phyloP scores from a whole-genome alignment of 2,329 filamentous ascomycete genomes.

The Ramularia endophylla region DNA sequence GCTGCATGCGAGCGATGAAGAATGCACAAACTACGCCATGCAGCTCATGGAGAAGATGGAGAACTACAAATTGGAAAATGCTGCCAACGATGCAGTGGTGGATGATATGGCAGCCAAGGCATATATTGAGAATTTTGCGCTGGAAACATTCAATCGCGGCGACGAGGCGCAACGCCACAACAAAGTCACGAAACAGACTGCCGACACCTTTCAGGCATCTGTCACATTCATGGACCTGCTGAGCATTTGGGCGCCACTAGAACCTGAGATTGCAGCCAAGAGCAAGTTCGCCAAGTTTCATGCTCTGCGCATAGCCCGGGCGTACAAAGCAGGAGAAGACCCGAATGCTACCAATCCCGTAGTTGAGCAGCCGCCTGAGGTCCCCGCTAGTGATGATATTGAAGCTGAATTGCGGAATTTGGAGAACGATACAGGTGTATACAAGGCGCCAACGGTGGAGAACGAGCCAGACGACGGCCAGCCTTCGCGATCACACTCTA shows the following conservation, averaged over 20 bases:
- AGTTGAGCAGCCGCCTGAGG: slow-evolving; percentile 40
- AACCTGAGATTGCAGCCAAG: slow-evolving; percentile 73
- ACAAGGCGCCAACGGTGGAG: slow-evolving; percentile 51
- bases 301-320: slow-evolving; percentile 81
- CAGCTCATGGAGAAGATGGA: slow-evolving; percentile 88
- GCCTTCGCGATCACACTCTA: slow-evolving; percentile 30
- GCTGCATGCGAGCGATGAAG: slow-evolving; percentile 71
- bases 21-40: slow-evolving; percentile 74
- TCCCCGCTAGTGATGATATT: slow-evolving; percentile 16
- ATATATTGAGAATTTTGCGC: slow-evolving; percentile 89
- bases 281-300: slow-evolving; percentile 98
- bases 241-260: slow-evolving; percentile 72
- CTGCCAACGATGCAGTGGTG: slow-evolving; percentile 72
- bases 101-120: slow-evolving; percentile 84
- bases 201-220: slow-evolving; percentile 87
- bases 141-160: slow-evolving; percentile 79
- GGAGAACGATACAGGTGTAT: slow-evolving; percentile 21
- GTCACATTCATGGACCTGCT: slow-evolving; percentile 87
- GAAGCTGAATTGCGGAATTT: slow-evolving; percentile 25
- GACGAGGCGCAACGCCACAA: slow-evolving; percentile 76
- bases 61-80: slow-evolving; percentile 66
- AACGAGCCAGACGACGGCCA: slow-evolving; percentile 54
- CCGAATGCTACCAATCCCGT: slow-evolving; percentile 87
- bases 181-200: slow-evolving; percentile 64
- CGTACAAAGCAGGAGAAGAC: slow-evolving; percentile 83